Evolutionary conservation across 163 green algal genomes (phyloP).

Genomic region (Chlamydomonas reinhardtii): DNA sequence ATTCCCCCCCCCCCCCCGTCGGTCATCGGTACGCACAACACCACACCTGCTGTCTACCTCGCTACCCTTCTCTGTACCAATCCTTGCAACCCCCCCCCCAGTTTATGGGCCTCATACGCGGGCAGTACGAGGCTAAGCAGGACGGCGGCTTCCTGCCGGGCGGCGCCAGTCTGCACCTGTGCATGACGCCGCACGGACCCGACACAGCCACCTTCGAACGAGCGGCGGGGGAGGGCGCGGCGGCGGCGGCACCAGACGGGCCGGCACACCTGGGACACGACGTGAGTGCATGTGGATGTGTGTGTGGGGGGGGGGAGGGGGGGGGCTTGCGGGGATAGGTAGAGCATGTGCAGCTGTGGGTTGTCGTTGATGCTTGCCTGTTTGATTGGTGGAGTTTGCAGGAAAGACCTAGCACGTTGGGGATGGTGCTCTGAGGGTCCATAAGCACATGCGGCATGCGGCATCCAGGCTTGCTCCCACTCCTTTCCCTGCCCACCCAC

Average conservation of each 20-base stretch:
- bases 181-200: constrained; percentile 96
- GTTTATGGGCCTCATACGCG: constrained; percentile 95
- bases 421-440: no score
- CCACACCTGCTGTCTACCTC: no score
- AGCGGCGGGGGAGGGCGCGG: constrained; percentile 54
- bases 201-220: constrained; percentile 89
- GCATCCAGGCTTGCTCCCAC: background rate
- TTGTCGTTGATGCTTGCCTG: no score
- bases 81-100: no score
- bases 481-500: no score
- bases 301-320: background rate
- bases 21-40: no score
- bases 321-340: background rate
- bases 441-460: no score
- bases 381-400: no score
- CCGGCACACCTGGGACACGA: constrained; percentile 35
- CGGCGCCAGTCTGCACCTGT: constrained; percentile 90
- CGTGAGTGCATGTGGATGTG: background rate
- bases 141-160: constrained; percentile 87
- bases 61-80: no score
- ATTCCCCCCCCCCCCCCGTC: no score
- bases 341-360: background rate
- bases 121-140: constrained; percentile 91
- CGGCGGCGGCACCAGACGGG: constrained; percentile 49
- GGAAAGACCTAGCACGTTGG: no score